phyloP scores from a whole-genome alignment of 1,139 yeast species.

The Blastobotrys petasosporus region DNA sequence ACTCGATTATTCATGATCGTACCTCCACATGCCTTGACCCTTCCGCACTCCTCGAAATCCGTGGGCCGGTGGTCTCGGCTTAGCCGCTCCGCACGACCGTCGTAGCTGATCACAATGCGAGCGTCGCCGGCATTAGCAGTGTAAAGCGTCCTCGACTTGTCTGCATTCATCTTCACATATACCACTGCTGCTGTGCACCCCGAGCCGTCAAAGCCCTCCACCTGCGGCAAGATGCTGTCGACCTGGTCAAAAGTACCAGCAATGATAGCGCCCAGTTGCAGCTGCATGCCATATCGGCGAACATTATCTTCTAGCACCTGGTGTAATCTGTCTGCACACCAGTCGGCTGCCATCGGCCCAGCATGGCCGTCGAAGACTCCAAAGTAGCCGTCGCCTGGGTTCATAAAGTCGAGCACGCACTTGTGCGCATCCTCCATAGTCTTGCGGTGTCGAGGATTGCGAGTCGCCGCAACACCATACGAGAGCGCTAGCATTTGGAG shows the following conservation, averaged over 20 bases:
- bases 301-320: slow-evolving; percentile 52
- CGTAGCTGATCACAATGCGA: slow-evolving; percentile 60
- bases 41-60: slow-evolving; percentile 52
- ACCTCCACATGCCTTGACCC: slow-evolving; percentile 66
- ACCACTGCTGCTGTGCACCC: slow-evolving; percentile 98
- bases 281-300: slow-evolving; percentile 24
- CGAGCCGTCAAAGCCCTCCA: slow-evolving; percentile 51
- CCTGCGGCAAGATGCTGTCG: slow-evolving; percentile 57
- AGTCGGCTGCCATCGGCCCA: slow-evolving; percentile 86
- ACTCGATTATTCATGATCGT: slow-evolving; percentile 70
- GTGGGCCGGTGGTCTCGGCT: slow-evolving; percentile 80
- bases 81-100: slow-evolving; percentile 56
- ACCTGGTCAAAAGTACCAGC: slow-evolving; percentile 56
- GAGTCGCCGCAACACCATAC: slow-evolving; percentile 8
- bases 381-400: slow-evolving; percentile 91
- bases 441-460: slow-evolving; percentile 66
- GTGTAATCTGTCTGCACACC: slow-evolving; percentile 91
- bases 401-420: slow-evolving; percentile 85
- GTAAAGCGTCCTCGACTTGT: slow-evolving; percentile 38
- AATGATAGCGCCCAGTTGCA: slow-evolving; percentile 32
- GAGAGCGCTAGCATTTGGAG: not conserved
- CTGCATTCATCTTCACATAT: slow-evolving; percentile 5
- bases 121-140: slow-evolving; percentile 90
- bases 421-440: slow-evolving; percentile 98
- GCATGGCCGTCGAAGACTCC: slow-evolving; percentile 99